These are phyloP conservation scores for Blastobotrys buckinghamii DNA, from an alignment of 1,139 yeast genomes.

Conservation along the genomic window DNA sequence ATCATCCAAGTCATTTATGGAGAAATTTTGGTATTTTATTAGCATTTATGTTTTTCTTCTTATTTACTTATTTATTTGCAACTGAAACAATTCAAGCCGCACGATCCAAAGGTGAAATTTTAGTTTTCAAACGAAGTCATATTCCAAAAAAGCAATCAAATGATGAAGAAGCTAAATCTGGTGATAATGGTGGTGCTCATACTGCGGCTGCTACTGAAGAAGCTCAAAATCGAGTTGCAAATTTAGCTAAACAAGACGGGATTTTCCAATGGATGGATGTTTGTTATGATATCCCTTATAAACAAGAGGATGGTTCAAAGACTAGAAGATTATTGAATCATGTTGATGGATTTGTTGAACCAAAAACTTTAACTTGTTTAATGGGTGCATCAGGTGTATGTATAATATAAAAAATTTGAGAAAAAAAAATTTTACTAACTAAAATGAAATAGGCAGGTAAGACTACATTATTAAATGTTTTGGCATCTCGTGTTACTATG, in stretches of 20 bases:
- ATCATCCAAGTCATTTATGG: slow-evolving; percentile 63
- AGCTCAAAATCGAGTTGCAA: slow-evolving; percentile 19
- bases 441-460: slow-evolving; percentile 71
- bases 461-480: slow-evolving; percentile 82
- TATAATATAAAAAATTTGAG: slow-evolving; percentile 45
- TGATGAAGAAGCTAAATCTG: slow-evolving; percentile 21
- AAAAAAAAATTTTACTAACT: slow-evolving; percentile 41
- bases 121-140: slow-evolving; percentile 54
- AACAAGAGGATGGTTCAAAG: slow-evolving; percentile 34
- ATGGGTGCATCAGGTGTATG: slow-evolving; percentile 70
- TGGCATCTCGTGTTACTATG: slow-evolving; percentile 80
- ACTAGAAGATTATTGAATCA: slow-evolving; percentile 46
- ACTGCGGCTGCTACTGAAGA: not conserved
- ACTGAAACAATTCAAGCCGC: slow-evolving; percentile 68
- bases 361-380: slow-evolving; percentile 53
- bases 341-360: slow-evolving; percentile 57
- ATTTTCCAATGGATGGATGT: slow-evolving; percentile 79
- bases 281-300: slow-evolving; percentile 66
- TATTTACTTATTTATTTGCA: slow-evolving; percentile 48
- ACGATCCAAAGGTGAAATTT: slow-evolving; percentile 76
- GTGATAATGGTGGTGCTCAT: slow-evolving; percentile 5
- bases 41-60: slow-evolving; percentile 51
- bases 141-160: slow-evolving; percentile 26
- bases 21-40: slow-evolving; percentile 71
- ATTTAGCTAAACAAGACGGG: slow-evolving; percentile 29